A percentile compares a stretch with the other conserved stretches of the same genome.
Conservation (phyloP, 306 rosid species). For the Abrus pulchellus region DNA sequence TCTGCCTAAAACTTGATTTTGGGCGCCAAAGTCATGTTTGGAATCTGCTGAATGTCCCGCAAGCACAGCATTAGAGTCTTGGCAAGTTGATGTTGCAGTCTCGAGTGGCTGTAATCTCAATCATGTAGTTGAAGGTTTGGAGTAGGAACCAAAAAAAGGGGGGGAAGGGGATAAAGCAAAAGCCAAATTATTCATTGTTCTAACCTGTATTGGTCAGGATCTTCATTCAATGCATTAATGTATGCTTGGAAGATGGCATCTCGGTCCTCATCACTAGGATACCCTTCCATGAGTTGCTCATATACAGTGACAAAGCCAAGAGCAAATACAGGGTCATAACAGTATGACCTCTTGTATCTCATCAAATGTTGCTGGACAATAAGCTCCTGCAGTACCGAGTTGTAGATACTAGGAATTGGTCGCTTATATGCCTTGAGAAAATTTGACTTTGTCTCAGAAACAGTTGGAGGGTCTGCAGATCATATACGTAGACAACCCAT, state of each 20-base stretch:
- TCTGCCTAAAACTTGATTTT: constrained; percentile 20
- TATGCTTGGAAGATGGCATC: constrained; percentile 91
- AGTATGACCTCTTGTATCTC: constrained; percentile 86
- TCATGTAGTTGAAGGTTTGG: neutral
- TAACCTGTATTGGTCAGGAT: constrained; percentile 90
- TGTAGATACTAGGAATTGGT: constrained; percentile 94
- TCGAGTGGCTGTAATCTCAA: neutral
- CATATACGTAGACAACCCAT: constrained; percentile 44
- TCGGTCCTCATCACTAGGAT: constrained; percentile 90
- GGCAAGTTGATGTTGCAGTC: neutral
- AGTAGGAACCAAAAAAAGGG: neutral
- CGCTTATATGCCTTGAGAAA: constrained; percentile 88
- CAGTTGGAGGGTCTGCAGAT: constrained; percentile 83
- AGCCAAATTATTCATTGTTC: constrained; percentile 38
- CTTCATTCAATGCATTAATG: constrained; percentile 81
- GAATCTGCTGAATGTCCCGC: neutral
- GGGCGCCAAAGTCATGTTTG: constrained; percentile 2
- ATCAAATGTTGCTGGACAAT: constrained; percentile 97
- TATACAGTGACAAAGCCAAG: constrained; percentile 94
- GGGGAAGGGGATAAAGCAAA: constrained; percentile 34
- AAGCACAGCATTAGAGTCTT: constrained; percentile 23
- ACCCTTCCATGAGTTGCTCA: constrained; percentile 99
- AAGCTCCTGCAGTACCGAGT: constrained; percentile 88
- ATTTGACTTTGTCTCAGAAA: constrained; percentile 83
- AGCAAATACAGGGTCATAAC: constrained; percentile 91